A percentile compares a stretch with the other conserved stretches of the same genome.
phyloP scores from a whole-genome alignment of 768 basidiomycete species.

The Russula abietina region DNA sequence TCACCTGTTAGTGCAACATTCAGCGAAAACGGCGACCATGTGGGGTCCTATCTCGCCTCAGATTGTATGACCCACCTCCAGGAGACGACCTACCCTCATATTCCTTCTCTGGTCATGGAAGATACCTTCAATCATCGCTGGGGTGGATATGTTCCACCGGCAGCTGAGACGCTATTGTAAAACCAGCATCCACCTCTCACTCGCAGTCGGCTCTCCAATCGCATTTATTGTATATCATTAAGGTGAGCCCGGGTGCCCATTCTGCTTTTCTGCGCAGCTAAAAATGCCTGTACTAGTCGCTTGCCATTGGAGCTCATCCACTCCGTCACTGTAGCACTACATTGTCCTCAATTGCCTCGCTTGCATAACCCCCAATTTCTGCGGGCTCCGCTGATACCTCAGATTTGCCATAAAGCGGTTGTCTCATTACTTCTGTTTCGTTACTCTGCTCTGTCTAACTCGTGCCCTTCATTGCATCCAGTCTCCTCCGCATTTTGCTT shows the following conservation, averaged over 20 bases:
- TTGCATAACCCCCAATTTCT: slow-evolving; percentile 14
- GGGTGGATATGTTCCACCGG: slow-evolving; percentile 16
- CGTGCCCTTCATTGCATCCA: slow-evolving; percentile 1
- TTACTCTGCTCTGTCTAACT: slow-evolving; percentile 12
- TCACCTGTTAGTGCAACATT: slow-evolving; percentile 26
- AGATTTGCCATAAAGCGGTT: slow-evolving; percentile 10
- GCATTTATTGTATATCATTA: slow-evolving; percentile 26
- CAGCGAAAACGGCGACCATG: slow-evolving; percentile 21
- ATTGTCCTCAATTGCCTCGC: slow-evolving; percentile 6
- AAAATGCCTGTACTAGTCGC: slow-evolving; percentile 1
- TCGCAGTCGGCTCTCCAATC: slow-evolving; percentile 10
- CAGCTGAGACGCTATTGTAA: slow-evolving; percentile 16
- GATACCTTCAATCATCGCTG: slow-evolving; percentile 22
- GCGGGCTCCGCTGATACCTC: slow-evolving; percentile 21
- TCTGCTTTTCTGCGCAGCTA: background rate
- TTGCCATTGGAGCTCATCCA: slow-evolving; percentile 8
- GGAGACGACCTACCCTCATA: slow-evolving; percentile 14
- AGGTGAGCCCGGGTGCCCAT: slow-evolving; percentile 7
- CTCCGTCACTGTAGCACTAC: slow-evolving; percentile 24
- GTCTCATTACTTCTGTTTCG: slow-evolving; percentile 3
- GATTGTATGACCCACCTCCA: slow-evolving; percentile 9
- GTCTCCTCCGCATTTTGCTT: slow-evolving; percentile 14
- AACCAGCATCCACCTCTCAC: slow-evolving; percentile 5
- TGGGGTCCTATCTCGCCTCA: slow-evolving; percentile 15
- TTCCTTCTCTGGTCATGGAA: slow-evolving; percentile 16